These are phyloP conservation scores for Stachybotrys chlorohalonatus DNA, from an alignment of 2,329 filamentous ascomycete species.

Conservation along the genomic window DNA sequence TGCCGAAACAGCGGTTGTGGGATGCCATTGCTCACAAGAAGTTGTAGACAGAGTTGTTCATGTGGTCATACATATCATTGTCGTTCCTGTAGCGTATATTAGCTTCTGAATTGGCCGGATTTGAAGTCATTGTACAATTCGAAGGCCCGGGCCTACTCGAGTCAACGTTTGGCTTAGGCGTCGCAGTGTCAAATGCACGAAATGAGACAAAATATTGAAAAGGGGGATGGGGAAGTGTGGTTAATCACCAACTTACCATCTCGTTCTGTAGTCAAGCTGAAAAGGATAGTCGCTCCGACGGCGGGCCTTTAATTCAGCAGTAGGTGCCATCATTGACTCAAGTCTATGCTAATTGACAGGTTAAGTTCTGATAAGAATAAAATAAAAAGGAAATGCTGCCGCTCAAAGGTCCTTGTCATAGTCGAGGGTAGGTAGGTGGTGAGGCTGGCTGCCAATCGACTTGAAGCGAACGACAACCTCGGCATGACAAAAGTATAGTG, in stretches of 20 bases:
- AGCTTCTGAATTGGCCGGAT: no score
- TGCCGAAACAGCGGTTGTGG: neutral
- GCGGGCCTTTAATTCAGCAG: slow-evolving; percentile 45
- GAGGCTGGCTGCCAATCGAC: neutral
- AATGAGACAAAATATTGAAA: no score
- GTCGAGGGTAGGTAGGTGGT: no score
- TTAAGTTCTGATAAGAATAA: no score
- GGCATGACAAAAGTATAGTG: neutral
- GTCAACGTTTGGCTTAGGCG: no score
- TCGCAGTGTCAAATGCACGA: no score
- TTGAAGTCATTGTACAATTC: no score
- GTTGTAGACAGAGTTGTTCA: slow-evolving; percentile 87
- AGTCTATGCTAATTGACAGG: no score
- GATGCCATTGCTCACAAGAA: slow-evolving; percentile 45
- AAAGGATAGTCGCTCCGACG: slow-evolving; percentile 67
- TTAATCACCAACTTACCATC: slow-evolving; percentile 52
- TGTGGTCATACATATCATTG: slow-evolving; percentile 91
- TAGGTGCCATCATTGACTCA: slow-evolving; percentile 6
- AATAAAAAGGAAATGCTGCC: no score
- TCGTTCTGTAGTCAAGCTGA: slow-evolving; percentile 70
- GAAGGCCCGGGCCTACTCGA: no score
- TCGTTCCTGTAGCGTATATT: slow-evolving; percentile 55
- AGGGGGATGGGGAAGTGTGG: no score
- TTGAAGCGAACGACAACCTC: neutral
- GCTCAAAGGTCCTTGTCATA: no score